Evolutionary conservation across 441 rosid species (phyloP), one percentile per base, ranked within the genome.

Genomic region (Populus trichocarpa): DNA sequence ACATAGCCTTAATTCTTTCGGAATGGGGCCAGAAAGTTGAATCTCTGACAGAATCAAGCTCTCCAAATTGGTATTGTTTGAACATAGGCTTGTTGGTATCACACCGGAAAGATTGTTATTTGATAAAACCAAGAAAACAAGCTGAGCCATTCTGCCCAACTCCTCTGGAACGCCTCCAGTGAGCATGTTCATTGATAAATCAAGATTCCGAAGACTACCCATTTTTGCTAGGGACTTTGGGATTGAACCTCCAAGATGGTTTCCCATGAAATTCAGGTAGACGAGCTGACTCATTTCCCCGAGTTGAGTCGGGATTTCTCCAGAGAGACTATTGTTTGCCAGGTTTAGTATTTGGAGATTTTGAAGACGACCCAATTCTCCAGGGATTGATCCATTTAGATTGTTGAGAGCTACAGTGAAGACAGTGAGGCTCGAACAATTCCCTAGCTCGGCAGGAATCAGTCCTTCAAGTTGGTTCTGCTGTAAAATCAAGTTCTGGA

Each of bases 381-480:
- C 77, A 16, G 98, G 96, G 35, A 94, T 85, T 16, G 98, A 83
- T 25, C 98, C 97, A 68, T 86, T 94, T 57, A 94, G 88, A 32
- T 71, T 83, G 87, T 94, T 94, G 81, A 70, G 30, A 5, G 94
- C 88, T 1, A 81, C 87, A 0, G 93, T 72, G 82, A 92, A 80
- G n/a, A 80, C 72, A 1, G 73, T 77, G 78, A 94, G 90, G 77
- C 87, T 87, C 14, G 96, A 83, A 78, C 97, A 94, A 80, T 92
- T 94, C 23, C 92, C 96, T 28, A 94, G 68, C 77, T 89, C 87
- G 8, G 83, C 70, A 23, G 96, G 97, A 77, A 94, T 86, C 8
- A 87, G 87, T 59, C 96, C 97, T 12, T 85, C 59, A 50, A 94
- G 86, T 59, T 81, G 87, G 77, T 94, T 94, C 53, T 90, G 83